phyloP scores from a whole-genome alignment of 495 filamentous ascomycete species.

The Geopyxis carbonaria region DNA sequence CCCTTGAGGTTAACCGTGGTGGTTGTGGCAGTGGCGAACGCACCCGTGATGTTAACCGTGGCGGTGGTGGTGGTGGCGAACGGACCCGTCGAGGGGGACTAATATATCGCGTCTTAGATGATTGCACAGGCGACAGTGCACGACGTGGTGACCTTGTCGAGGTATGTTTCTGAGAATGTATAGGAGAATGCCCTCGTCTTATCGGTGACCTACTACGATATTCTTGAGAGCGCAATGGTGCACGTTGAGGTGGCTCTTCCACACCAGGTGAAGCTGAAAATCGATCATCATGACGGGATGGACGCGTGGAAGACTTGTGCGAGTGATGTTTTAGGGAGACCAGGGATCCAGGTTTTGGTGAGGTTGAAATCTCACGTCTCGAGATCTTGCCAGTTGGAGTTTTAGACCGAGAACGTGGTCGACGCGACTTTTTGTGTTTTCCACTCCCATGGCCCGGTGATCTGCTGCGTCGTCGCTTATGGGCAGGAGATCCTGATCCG shows the following conservation, averaged over 20 bases:
- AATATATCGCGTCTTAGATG: no score
- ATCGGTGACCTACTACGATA: constrained; percentile 13
- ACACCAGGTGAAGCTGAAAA: constrained; percentile 9
- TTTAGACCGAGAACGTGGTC: constrained; percentile 15
- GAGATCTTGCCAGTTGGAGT: neutral
- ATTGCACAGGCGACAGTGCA: constrained; percentile 8
- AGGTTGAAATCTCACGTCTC: constrained; percentile 21
- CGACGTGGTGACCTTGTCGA: constrained; percentile 15
- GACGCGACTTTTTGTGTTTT: constrained; percentile 21
- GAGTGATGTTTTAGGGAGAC: constrained; percentile 18
- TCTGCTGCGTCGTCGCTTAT: constrained; percentile 21
- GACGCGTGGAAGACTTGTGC: constrained; percentile 20
- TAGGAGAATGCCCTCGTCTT: constrained; percentile 10
- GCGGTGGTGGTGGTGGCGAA: constrained; percentile 14
- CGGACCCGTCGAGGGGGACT: constrained; percentile 7
- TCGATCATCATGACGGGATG: constrained; percentile 11
- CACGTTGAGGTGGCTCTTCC: constrained; percentile 11
- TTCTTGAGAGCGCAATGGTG: constrained; percentile 16
- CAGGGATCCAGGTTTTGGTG: constrained; percentile 17
- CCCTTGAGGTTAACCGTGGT: constrained; percentile 9
- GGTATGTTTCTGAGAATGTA: constrained; percentile 15
- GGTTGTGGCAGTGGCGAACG: constrained; percentile 9
- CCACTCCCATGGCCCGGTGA: constrained; percentile 21
- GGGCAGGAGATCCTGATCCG: constrained; percentile 15
- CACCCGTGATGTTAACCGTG: constrained; percentile 5